Percentiles rank a stretch among this genome's conserved stretches.
These are phyloP conservation scores for Berberis vulgaris DNA, from an alignment of 164 flowering plant species.

Conservation along the genomic window DNA sequence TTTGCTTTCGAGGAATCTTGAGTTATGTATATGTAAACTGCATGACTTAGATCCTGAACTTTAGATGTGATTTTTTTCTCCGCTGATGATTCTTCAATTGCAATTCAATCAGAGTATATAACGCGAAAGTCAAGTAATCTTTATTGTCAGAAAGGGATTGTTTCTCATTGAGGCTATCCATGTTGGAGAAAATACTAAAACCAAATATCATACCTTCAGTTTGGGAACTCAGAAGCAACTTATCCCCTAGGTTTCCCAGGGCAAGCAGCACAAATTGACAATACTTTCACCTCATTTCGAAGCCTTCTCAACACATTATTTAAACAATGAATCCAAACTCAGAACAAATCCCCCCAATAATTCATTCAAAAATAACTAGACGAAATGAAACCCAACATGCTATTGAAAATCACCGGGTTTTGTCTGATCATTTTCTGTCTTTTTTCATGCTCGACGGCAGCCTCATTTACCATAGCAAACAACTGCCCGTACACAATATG, in stretches of 20 bases:
- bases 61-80: too few species aligned
- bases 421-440: constrained; percentile 7
- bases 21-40: too few species aligned
- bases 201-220: constrained; percentile 30
- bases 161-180: constrained; percentile 33
- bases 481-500: constrained; percentile 70
- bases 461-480: constrained; percentile 54
- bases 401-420: background rate
- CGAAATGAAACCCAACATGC: background rate
- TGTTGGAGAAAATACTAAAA: constrained; percentile 37
- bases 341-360: background rate
- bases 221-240: constrained; percentile 20
- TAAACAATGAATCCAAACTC: background rate
- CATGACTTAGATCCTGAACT: too few species aligned
- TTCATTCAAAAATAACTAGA: background rate
- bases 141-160: constrained; percentile 42
- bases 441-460: constrained; percentile 14
- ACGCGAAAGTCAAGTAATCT: too few species aligned
- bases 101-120: background rate
- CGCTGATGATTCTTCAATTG: background rate
- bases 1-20: too few species aligned
- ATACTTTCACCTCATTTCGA: constrained; percentile 6
- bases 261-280: background rate
- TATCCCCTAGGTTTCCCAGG: constrained; percentile 8
- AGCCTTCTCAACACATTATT: constrained; percentile 1